Base-by-base conservation (phyloP, 331 rosid species). In the Quercus lobata region DNA sequence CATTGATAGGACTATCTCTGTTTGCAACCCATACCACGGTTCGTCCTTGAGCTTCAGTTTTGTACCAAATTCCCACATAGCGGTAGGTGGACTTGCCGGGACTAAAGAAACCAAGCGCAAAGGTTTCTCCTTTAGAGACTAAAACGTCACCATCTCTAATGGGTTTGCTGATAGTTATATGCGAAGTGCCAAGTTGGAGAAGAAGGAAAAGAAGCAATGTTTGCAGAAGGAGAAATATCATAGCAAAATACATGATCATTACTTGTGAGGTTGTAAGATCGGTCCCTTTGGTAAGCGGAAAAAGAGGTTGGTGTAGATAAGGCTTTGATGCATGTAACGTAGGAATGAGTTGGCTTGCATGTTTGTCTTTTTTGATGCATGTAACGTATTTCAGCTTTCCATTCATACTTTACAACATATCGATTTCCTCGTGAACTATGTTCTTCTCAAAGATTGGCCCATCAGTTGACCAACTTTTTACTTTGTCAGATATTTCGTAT, bases 21-120 rank as follows among this genome's bases (percentile, higher is more conserved):
- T 87, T 87, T 7, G 88, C 88, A 49, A 87, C 84, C 90, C 90
- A 87, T 27, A 87, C 90, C 1, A 79, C 16, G 4, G 88, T 76
- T 79, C 73, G 83, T 10, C 53, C 73, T 1, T 88, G 77, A 24
- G 82, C 1, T 46, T 9, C 68, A 73, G 52, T 76, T 82, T 82
- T 81, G 81, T 81, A 87, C 90, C 90, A 87, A 34, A 87, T 79
- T 22, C 86, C 90, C 6, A 87, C 57, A 17, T 81, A 87, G 0
- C 90, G 79, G 24, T 1, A 62, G 21, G 17, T 84, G 7, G 90
- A 84, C 53, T 79, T 62, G 7, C 19, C 9, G 1, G 57, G 78
- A 62, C 79, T 81, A 80, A 87, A 87, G 84, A 87, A 87, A 44
- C 90, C 90, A 21, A 84, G 83, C 4, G 81, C 88, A 44, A 87